Conservation (phyloP, 805 yeast genomes). For the Pichia exigua region DNA sequence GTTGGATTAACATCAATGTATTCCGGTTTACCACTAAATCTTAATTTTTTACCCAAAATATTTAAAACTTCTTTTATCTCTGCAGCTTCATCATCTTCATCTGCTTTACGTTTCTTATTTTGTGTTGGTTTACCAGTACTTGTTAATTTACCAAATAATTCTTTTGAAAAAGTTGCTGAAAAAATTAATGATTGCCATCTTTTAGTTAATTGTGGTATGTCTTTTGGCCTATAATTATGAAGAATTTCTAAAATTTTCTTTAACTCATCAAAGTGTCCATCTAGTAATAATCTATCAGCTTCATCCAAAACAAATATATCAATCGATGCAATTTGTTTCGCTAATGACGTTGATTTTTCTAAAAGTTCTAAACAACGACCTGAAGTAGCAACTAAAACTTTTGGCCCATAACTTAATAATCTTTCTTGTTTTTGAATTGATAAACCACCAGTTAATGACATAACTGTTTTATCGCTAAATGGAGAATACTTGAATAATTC, state of each 20-base stretch:
- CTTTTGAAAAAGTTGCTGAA: constrained; percentile 87
- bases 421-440: constrained; percentile 92
- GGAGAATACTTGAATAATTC: constrained; percentile 46
- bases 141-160: constrained; percentile 68
- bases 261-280: constrained; percentile 92
- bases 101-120: constrained; percentile 18
- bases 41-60: constrained; percentile 59
- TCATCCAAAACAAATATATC: constrained; percentile 74
- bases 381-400: constrained; percentile 87
- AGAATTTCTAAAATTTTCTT: constrained; percentile 70
- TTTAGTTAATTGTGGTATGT: constrained; percentile 14
- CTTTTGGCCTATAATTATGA: constrained; percentile 39
- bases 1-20: constrained; percentile 84
- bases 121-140: constrained; percentile 28
- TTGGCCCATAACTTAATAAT: constrained; percentile 63
- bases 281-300: constrained; percentile 91
- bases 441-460: constrained; percentile 88
- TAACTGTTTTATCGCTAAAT: constrained; percentile 40
- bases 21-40: constrained; percentile 59
- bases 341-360: constrained; percentile 48
- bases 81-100: constrained; percentile 27
- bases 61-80: constrained; percentile 49
- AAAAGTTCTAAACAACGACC: constrained; percentile 84
- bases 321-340: constrained; percentile 35
- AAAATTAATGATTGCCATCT: constrained; percentile 81